These are phyloP conservation scores for Laburnicola sp. DNA, from an alignment of 2,329 filamentous ascomycete species.

Conservation along the genomic window DNA sequence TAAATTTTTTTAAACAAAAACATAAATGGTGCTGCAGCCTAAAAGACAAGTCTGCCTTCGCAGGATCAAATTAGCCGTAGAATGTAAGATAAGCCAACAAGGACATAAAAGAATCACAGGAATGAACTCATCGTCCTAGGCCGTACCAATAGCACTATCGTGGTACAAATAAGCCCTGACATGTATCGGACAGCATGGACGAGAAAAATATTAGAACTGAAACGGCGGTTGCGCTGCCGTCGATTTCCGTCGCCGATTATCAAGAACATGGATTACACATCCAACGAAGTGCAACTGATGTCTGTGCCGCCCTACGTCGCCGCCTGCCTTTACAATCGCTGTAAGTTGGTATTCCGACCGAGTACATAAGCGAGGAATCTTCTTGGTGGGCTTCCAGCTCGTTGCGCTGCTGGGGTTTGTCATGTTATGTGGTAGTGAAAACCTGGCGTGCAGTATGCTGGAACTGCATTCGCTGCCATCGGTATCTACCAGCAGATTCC, in stretches of 20 bases:
- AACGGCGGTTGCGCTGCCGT: conserved; percentile 9
- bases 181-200: conserved; percentile 5
- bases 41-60: too few species aligned
- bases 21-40: too few species aligned
- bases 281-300: conserved; percentile 43
- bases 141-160: background rate
- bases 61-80: too few species aligned
- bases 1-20: too few species aligned
- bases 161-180: too few species aligned
- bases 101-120: too few species aligned
- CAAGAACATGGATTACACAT: conserved; percentile 62
- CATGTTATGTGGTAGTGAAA: conserved; percentile 34
- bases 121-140: background rate
- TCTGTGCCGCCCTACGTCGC: conserved; percentile 63
- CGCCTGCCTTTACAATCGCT: conserved; percentile 41
- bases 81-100: too few species aligned
- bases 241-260: conserved; percentile 57
- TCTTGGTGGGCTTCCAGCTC: conserved; percentile 38
- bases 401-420: conserved; percentile 59
- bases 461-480: conserved; percentile 40
- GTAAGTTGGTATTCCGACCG: conserved; percentile 37
- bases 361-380: conserved; percentile 34
- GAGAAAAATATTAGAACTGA: conserved; percentile 17
- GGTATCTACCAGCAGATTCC: conserved; percentile 61
- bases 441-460: conserved; percentile 38